A percentile compares a stretch with the other conserved stretches of the same genome.
These are phyloP conservation scores for Thalassiosira allenii DNA, from an alignment of 352 stramenopile genomes.

Conservation along the genomic window DNA sequence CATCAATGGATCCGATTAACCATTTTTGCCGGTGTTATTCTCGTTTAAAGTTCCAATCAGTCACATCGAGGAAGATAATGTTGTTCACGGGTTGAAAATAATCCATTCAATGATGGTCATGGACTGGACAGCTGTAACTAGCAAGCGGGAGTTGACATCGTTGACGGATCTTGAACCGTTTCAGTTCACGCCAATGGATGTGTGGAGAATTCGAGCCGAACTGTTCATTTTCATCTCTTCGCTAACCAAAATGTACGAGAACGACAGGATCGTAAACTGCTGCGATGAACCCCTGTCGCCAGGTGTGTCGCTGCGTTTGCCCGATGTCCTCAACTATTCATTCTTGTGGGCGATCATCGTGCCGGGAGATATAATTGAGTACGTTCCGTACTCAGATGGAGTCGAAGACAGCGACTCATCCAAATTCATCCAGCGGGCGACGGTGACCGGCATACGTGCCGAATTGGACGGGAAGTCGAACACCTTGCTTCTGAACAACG, in stretches of 20 bases:
- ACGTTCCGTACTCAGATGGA: not conserved
- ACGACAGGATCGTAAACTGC: too few relatives aligned
- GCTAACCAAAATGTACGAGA: too few relatives aligned
- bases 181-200: too few relatives aligned
- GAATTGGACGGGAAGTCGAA: not conserved
- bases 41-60: not conserved
- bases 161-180: not conserved
- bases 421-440: not conserved
- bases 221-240: too few relatives aligned
- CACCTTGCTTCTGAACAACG: not conserved
- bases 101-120: not conserved
- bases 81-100: not conserved
- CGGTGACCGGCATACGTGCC: not conserved
- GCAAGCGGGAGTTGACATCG: not conserved
- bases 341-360: not conserved
- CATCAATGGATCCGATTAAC: too few relatives aligned
- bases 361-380: not conserved
- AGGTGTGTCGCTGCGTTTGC: too few relatives aligned
- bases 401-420: not conserved
- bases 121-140: not conserved
- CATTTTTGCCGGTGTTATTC: too few relatives aligned
- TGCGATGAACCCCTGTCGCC: too few relatives aligned
- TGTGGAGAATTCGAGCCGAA: too few relatives aligned
- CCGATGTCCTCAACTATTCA: not conserved
- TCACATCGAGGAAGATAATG: not conserved